Conservation (phyloP, 208 protist genomes). For the Naegleria lovaniensis region DNA sequence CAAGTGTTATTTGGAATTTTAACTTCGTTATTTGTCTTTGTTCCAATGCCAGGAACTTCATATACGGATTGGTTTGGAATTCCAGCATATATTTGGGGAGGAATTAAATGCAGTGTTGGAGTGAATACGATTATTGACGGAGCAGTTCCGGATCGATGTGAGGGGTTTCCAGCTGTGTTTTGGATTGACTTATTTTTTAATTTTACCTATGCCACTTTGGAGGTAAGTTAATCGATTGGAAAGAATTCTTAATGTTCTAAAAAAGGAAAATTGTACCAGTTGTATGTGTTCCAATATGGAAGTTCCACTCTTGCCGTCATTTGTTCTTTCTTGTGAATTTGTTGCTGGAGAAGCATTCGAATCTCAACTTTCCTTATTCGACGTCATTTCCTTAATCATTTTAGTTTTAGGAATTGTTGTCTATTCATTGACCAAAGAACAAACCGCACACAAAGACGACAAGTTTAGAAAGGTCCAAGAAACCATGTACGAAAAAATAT, state of each 20-base stretch:
- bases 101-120: background rate
- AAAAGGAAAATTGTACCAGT: background rate
- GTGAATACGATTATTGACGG: background rate
- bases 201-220: background rate
- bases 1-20: conserved; percentile 19
- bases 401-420: background rate
- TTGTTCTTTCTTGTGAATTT: background rate
- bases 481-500: too few species aligned
- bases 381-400: background rate
- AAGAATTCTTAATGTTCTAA: too few species aligned
- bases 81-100: background rate
- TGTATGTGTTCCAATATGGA: conserved; percentile 15
- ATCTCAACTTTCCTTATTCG: background rate
- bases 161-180: background rate
- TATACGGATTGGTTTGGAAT: too few species aligned
- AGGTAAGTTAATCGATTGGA: background rate
- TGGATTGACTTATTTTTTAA: background rate
- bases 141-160: background rate
- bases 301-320: conserved; percentile 10
- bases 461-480: background rate
- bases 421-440: background rate
- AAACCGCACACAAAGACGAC: background rate
- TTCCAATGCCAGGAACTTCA: background rate
- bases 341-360: background rate
- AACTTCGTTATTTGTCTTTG: background rate